Conservation (phyloP, 805 yeast genomes). For the Saccharomycopsis microspora region DNA sequence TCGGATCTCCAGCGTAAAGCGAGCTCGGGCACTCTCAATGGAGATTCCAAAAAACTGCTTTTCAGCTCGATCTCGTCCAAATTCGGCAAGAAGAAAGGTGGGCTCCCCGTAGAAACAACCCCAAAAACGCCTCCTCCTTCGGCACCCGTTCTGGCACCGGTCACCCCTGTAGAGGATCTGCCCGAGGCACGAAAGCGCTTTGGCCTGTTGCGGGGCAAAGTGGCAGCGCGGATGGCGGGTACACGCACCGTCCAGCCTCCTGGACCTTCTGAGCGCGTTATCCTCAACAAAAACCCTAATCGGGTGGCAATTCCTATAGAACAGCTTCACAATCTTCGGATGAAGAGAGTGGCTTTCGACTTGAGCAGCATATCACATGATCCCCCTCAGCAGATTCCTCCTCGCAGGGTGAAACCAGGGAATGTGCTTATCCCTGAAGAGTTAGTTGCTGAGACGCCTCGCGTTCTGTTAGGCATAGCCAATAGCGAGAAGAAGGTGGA, state of each 20-base stretch:
- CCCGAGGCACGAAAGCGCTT: constrained; percentile 10
- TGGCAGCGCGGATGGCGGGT: constrained; percentile 9
- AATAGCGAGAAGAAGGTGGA: constrained; percentile 27
- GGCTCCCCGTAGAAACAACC: not conserved
- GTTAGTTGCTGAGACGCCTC: constrained; percentile 41
- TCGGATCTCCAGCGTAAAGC: not conserved
- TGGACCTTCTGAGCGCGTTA: constrained; percentile 23
- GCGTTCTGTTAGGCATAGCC: constrained; percentile 60
- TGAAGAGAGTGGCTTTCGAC: constrained; percentile 68
- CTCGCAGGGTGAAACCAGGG: constrained; percentile 71
- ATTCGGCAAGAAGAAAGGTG: constrained; percentile 17
- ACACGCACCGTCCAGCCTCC: constrained; percentile 9
- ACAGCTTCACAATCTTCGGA: constrained; percentile 21
- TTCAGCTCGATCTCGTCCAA: constrained; percentile 23
- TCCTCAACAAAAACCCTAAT: constrained; percentile 35
- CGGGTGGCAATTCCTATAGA: constrained; percentile 26
- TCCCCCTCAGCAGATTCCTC: constrained; percentile 93
- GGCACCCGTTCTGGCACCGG: not conserved
- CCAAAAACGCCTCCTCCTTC: constrained; percentile 1
- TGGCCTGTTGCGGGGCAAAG: constrained; percentile 15
- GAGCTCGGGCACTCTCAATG: too few relatives aligned
- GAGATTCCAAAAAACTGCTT: constrained; percentile 17
- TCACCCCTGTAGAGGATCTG: not conserved
- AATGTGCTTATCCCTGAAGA: constrained; percentile 67
- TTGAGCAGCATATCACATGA: constrained; percentile 61